These are phyloP conservation scores for Hericium rajendrae DNA, from an alignment of 768 basidiomycete species.

Conservation along the genomic window DNA sequence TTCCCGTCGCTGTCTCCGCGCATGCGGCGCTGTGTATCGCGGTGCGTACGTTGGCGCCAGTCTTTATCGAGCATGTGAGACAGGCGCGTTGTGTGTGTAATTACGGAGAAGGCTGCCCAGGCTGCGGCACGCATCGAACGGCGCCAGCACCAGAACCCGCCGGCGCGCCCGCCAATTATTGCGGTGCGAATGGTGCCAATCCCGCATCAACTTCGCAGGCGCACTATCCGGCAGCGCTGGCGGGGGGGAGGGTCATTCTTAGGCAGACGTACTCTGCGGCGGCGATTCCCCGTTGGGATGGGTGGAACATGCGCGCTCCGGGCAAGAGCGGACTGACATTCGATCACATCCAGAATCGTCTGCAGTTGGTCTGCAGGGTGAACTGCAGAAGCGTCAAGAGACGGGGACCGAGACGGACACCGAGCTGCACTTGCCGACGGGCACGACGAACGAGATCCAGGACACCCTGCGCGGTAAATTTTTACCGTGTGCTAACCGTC, in stretches of 20 bases:
- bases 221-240: slow-evolving; percentile 25
- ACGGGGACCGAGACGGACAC: no score
- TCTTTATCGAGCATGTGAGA: no score
- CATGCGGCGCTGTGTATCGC: no score
- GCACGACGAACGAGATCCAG: slow-evolving; percentile 82
- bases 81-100: slow-evolving; percentile 73
- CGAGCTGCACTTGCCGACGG: slow-evolving; percentile 69
- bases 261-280: slow-evolving; percentile 42
- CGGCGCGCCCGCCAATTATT: slow-evolving; percentile 25
- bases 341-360: slow-evolving; percentile 85
- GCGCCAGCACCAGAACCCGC: slow-evolving; percentile 47
- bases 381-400: slow-evolving; percentile 90
- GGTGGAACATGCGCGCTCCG: slow-evolving; percentile 61
- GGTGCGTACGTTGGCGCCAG: no score
- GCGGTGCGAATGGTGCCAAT: slow-evolving; percentile 27
- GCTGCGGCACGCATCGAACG: slow-evolving; percentile 64
- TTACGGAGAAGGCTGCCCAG: slow-evolving; percentile 76
- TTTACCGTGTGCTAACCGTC: slow-evolving; percentile 33
- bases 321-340: slow-evolving; percentile 85
- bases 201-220: slow-evolving; percentile 34
- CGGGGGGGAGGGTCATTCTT: slow-evolving; percentile 27
- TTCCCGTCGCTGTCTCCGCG: no score
- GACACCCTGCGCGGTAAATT: slow-evolving; percentile 73
- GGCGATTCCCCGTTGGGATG: slow-evolving; percentile 61
- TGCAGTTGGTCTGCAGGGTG: slow-evolving; percentile 80